Evolutionary conservation across 208 protist genomes (phyloP).

Genomic region (Leishmania guyanensis): DNA sequence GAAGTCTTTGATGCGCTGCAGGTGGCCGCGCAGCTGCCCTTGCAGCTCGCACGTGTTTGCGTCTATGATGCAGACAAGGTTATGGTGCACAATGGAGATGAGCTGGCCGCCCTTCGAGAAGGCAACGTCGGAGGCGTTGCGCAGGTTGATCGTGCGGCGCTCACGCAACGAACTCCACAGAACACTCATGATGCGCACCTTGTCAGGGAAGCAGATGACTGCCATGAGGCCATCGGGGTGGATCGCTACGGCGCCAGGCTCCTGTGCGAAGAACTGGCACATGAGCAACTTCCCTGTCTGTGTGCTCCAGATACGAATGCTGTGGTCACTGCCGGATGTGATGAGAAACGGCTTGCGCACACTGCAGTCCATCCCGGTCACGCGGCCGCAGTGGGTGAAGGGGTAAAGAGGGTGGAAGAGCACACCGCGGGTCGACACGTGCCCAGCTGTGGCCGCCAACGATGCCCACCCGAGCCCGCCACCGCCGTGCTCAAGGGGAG

Average conservation of each 20-base stretch:
- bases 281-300: conserved; percentile 87
- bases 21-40: conserved; percentile 93
- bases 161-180: conserved; percentile 93
- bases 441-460: neutral
- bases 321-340: conserved; percentile 91
- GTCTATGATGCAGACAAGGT: conserved; percentile 93
- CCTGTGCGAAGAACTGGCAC: conserved; percentile 82
- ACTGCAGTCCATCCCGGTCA: conserved; percentile 93
- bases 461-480: conserved; percentile 13
- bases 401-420: conserved; percentile 79
- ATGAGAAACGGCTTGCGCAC: conserved; percentile 95
- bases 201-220: conserved; percentile 95
- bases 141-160: conserved; percentile 88
- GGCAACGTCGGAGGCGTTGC: conserved; percentile 83
- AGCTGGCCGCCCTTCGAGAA: conserved; percentile 95
- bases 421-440: conserved; percentile 22
- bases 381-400: conserved; percentile 79
- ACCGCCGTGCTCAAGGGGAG: neutral
- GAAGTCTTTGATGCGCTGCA: conserved; percentile 86
- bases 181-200: conserved; percentile 94
- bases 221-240: conserved; percentile 95
- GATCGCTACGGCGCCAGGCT: conserved; percentile 90
- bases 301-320: conserved; percentile 96
- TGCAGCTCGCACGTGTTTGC: conserved; percentile 93
- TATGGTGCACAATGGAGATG: conserved; percentile 94